Evolutionary conservation across 768 basidiomycete species (phyloP).

Genomic region (Leccinum sublutescens): DNA sequence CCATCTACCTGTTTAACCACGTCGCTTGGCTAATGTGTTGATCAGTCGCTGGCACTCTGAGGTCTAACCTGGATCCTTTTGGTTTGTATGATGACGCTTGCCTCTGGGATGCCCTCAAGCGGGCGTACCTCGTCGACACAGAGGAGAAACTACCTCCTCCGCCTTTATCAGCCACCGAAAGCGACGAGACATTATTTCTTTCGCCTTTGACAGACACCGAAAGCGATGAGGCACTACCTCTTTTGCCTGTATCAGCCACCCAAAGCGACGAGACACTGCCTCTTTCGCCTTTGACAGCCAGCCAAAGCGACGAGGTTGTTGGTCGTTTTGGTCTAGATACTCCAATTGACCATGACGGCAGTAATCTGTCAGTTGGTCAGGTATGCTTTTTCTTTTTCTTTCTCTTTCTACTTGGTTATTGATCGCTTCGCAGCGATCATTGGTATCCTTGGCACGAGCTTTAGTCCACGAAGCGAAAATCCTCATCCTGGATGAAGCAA

Average conservation of each 20-base stretch:
- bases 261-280: conserved; percentile 25
- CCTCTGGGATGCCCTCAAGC: conserved; percentile 86
- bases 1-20: not conserved
- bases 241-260: conserved; percentile 32
- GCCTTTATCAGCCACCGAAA: conserved; percentile 35
- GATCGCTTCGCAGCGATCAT: conserved; percentile 60
- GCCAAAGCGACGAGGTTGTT: conserved; percentile 38
- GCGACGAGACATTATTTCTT: conserved; percentile 23
- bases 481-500: conserved; percentile 89
- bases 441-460: conserved; percentile 87
- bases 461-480: conserved; percentile 83
- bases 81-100: conserved; percentile 72
- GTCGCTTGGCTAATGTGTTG: conserved; percentile 10
- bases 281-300: conserved; percentile 31
- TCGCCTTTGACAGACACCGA: conserved; percentile 34
- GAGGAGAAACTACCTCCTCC: conserved; percentile 15
- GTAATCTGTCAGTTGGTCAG: conserved; percentile 72
- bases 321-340: conserved; percentile 80
- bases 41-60: conserved; percentile 72
- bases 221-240: conserved; percentile 34
- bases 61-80: conserved; percentile 91
- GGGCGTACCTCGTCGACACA: conserved; percentile 76
- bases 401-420: not conserved
- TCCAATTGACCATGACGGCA: conserved; percentile 82
- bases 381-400: not conserved